Evolutionary conservation across 768 basidiomycete species (phyloP), one percentile per base, ranked within the genome.

Genomic region (Pleurotus giganteus): DNA sequence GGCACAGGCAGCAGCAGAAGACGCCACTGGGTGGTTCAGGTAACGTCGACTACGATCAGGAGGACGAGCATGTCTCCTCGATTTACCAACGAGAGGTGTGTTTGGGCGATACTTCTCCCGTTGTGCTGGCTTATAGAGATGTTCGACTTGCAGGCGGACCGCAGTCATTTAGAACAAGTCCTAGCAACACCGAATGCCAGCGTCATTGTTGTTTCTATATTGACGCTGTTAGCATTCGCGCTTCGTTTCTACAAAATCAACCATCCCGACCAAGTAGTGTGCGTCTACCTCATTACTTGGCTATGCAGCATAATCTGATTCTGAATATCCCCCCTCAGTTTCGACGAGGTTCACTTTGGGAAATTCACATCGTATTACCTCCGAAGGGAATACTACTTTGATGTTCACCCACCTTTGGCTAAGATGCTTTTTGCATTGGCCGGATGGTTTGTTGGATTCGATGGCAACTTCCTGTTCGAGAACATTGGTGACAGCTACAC

Each of bases 311-410:
- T 56, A 31, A 15, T 34, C 44, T 59, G 41, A 31, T 49, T 39
- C 28, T 41, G 46, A 6, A 34, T 21, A 3, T 45, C 23, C 28
- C 49, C 47, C 42, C 29, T 32, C 61, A 95, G 93, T 45, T 98
- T 98, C 66, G 95, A 98, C 67, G 95, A 98, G 73, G 96, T 98
- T 11, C 96, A 98, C 67, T 98, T 98, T 66, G 96, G 96, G 58
- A 97, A 98, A 71, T 99, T 99, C 67, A 95, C 97, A 11, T 84
- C 91, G 4, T 91, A 94, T 71, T 99, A 99, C 71, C 86, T 98
- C 66, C 75, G 75, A 43, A 82, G 96, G 60, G 84, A 97, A 71
- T 99, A 98, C 75, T 98, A 98, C 74, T 99, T 99, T 76, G 97
- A 99, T 68, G 96, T 99, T 6, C 97, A 99, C 65, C 97, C 97